Conservation (phyloP, 139 green algal genomes). For the Gonium pectorale region DNA sequence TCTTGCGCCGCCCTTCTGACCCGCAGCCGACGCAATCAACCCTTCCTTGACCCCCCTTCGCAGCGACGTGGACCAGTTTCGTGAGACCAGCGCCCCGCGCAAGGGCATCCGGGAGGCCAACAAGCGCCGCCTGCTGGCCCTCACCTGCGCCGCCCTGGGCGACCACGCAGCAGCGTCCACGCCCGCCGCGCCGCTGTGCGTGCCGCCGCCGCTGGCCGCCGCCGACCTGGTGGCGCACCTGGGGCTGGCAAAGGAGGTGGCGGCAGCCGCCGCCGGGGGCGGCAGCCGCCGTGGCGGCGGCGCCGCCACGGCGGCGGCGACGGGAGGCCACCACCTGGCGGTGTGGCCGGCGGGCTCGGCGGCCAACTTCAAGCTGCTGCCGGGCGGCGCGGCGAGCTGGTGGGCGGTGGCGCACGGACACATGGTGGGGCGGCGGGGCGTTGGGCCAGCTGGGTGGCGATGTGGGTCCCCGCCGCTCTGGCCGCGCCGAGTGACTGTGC, state of each 20-base stretch:
- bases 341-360: constrained; percentile 38
- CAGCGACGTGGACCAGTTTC: constrained; percentile 57
- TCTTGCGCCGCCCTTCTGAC: too few species aligned
- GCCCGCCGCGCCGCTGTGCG: neutral
- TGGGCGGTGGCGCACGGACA: constrained; percentile 35
- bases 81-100: constrained; percentile 38
- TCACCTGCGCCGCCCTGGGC: constrained; percentile 30
- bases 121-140: constrained; percentile 48
- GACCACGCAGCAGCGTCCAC: neutral
- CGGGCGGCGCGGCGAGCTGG: constrained; percentile 43
- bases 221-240: constrained; percentile 17
- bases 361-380: constrained; percentile 43
- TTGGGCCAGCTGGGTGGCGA: too few species aligned
- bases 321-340: constrained; percentile 43
- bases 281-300: constrained; percentile 27
- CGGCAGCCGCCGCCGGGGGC: constrained; percentile 19
- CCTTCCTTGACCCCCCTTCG: neutral
- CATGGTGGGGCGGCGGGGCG: constrained; percentile 31
- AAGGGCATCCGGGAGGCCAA: constrained; percentile 56
- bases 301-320: neutral
- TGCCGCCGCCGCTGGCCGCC: constrained; percentile 30
- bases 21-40: too few species aligned
- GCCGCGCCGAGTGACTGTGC: too few species aligned
- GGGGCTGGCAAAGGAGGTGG: constrained; percentile 17
- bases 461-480: too few species aligned